Evolutionary conservation across 768 basidiomycete genomes (phyloP), one percentile per base, ranked within the genome.

Genomic region (Tephrocybe sp.): DNA sequence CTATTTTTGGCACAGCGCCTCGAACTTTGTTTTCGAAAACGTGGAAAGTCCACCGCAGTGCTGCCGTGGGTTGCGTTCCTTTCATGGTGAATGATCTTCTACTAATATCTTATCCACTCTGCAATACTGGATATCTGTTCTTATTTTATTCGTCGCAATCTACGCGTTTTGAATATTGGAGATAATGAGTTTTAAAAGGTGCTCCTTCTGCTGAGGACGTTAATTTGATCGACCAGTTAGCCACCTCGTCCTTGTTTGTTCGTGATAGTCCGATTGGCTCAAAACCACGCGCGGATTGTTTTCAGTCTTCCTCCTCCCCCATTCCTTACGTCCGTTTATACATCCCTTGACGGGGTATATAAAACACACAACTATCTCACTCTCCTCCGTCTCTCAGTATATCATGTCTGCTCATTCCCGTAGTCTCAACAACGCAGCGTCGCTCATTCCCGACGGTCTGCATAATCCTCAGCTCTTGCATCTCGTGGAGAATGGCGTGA

Each of bases 401-500:
- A 60, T 44, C 52, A 67, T 68, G 68, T 52, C 65, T 58, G 58
- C 57, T 50, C 52, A 51, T 53, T 58, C 45, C 53, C 68, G 68
- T 50, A 72, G 76, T 38, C 43, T 58, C 30, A 41, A 55, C 52
- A 85, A 89, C 60, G 90, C 90, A 36, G 86, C 87, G 45, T 97
- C 94, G 23, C 90, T 97, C 62, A 66, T 93, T 47, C 88, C 88
- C 55, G 73, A 81, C 49, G 78, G 78, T 54, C 68, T 77, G 59
- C 96, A 98, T 75, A 84, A 92, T 71, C 86, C 86, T 20, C 82
- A 81, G 54, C 81, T 98, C 56, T 75, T 95, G 54, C 78, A 82
- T 58, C 86, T 98, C 58, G 77, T 98, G 73, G 74, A 80, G 57
- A 82, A 78, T 61, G 83, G 81, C 24, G 90, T 98, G 41, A 83